Base-by-base conservation (phyloP, 169 alveolate genomes). In the Plasmodium berghei region DNA sequence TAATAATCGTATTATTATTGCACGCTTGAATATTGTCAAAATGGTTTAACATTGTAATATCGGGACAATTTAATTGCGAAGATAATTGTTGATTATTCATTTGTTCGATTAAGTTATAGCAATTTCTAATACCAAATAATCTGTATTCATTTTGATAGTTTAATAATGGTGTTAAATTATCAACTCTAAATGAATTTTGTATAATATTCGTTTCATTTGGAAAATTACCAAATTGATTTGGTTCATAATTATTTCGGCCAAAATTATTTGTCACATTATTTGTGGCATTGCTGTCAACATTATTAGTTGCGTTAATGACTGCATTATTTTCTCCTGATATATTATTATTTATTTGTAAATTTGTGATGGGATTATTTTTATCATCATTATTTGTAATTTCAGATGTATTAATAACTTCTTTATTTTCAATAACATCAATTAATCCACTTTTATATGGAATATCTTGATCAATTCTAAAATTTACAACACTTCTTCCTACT, bases 401-500 rank as follows among this genome's bases (percentile, higher is more conserved):
- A 8, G 73, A 52, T 16, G 89, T 16, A 26, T 77, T 77, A 20
- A 77, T 63, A 48, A 77, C 89, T 52, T 77, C 89, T 42, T 77
- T 77, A 52, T 77, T 64, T 77, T 77, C 89, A 77, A 77, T 77
- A 77, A 77, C 52, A 77, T 77, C 89, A 5, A 77, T 77, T 9
- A 58, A 26, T 24, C 89, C 89, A 77, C 89, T 77, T 40, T 63
- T 77, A 45, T 49, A 77, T 45, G 89, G 89, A 26, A 64, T 64
- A 20, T 63, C 89, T 63, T 77, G 77, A 77, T 94, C 96, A 9
- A 94, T 85, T 42, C 93, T 34, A 49, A 94, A 55, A 62, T 94
- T 89, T 18, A 94, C 92, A 49, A 94, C 90, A 58, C 95, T 92
- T 52, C 96, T 73, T 16, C 96, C 96, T 22, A 94, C 96, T 80